Percentiles rank a stretch among this genome's conserved stretches.
Evolutionary conservation across 2,329 filamentous ascomycete species (phyloP).

Genomic region (Colletotrichum eleusines): DNA sequence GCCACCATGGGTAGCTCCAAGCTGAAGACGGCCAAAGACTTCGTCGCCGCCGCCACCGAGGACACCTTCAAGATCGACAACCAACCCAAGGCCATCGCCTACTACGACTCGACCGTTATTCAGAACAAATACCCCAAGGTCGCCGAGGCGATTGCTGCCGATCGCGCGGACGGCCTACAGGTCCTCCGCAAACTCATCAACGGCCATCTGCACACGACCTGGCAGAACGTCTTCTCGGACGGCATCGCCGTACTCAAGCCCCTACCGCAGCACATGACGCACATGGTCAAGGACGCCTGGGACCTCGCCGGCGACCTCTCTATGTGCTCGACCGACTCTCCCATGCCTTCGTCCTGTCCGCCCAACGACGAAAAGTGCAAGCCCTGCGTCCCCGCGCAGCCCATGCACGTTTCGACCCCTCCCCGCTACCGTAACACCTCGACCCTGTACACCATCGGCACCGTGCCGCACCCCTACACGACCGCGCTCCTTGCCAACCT

Average conservation of each 20-base stretch:
- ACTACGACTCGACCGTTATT: constrained; percentile 77
- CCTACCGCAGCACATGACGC: constrained; percentile 78
- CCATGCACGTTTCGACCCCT: constrained; percentile 76
- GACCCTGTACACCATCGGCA: constrained; percentile 82
- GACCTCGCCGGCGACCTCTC: constrained; percentile 81
- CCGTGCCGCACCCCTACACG: constrained; percentile 93
- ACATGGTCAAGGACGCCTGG: constrained; percentile 76
- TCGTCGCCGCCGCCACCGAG: constrained; percentile 71
- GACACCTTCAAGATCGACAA: constrained; percentile 75
- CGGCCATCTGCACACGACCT: constrained; percentile 85
- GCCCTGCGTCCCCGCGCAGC: constrained; percentile 75
- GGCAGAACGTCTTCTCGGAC: constrained; percentile 81
- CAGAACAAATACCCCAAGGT: constrained; percentile 75
- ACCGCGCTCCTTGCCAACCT: constrained; percentile 75
- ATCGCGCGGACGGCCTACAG: constrained; percentile 70
- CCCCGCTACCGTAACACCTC: constrained; percentile 78
- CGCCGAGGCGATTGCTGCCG: constrained; percentile 69
- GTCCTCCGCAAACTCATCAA: constrained; percentile 82
- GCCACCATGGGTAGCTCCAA: constrained; percentile 68
- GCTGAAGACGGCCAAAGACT: constrained; percentile 67
- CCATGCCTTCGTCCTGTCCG: constrained; percentile 82
- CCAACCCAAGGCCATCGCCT: constrained; percentile 76
- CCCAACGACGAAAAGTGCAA: constrained; percentile 82
- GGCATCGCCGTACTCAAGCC: constrained; percentile 89
- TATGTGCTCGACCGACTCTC: constrained; percentile 76